Conservation (phyloP, 495 filamentous ascomycete genomes). For the Neurospora sublineolata region DNA sequence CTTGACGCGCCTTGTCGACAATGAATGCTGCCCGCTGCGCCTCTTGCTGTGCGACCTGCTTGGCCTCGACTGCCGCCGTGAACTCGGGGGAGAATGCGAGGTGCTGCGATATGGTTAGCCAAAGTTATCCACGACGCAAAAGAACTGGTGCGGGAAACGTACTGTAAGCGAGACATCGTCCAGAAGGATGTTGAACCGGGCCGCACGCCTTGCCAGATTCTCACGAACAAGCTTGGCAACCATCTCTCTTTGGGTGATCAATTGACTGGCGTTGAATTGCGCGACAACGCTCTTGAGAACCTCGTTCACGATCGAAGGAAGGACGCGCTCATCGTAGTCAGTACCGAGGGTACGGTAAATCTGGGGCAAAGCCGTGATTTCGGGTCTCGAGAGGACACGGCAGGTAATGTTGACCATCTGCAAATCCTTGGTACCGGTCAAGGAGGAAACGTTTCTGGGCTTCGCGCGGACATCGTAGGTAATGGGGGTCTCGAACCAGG, state of each 20-base stretch:
- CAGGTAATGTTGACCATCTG: slow-evolving; percentile 99
- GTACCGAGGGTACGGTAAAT: slow-evolving; percentile 93
- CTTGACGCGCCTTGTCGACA: slow-evolving; percentile 96
- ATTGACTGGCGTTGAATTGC: slow-evolving; percentile 96
- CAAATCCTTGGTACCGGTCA: slow-evolving; percentile 96
- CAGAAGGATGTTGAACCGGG: slow-evolving; percentile 91
- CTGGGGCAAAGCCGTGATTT: slow-evolving; percentile 77
- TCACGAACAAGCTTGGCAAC: slow-evolving; percentile 85
- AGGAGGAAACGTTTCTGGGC: slow-evolving; percentile 89
- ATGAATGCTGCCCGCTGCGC: slow-evolving; percentile 94
- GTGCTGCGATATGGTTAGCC: slow-evolving; percentile 48
- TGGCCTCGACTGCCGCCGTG: slow-evolving; percentile 95
- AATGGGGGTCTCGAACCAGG: slow-evolving; percentile 95
- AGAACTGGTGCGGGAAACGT: slow-evolving; percentile 21
- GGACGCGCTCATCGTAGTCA: slow-evolving; percentile 93
- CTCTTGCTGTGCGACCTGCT: slow-evolving; percentile 98
- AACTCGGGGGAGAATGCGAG: slow-evolving; percentile 99
- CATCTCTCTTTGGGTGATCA: slow-evolving; percentile 97
- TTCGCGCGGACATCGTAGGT: slow-evolving; percentile 97
- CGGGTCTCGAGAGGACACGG: slow-evolving; percentile 91
- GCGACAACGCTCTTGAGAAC: slow-evolving; percentile 97
- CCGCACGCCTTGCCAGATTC: slow-evolving; percentile 79
- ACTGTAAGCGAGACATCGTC: slow-evolving; percentile 97
- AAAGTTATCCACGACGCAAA: background rate
- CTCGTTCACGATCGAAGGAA: slow-evolving; percentile 97